Conservation (phyloP, 2,329 filamentous ascomycete genomes). For the Fusarium papillatum region DNA sequence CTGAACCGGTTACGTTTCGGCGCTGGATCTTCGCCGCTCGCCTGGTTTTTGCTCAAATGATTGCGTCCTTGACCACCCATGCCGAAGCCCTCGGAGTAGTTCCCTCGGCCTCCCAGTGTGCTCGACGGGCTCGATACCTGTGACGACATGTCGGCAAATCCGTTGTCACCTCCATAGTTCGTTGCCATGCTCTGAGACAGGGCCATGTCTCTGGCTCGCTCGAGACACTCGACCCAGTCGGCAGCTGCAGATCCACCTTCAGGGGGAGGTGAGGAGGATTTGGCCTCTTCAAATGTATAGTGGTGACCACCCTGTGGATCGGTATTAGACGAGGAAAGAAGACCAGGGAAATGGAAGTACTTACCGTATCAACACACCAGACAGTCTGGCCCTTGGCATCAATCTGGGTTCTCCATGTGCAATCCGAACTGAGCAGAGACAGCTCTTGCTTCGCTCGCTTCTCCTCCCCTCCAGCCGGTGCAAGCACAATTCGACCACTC, state of each 20-base stretch:
- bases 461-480: slow-evolving; percentile 92
- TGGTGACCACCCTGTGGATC: slow-evolving; percentile 83
- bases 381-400: slow-evolving; percentile 90
- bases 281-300: slow-evolving; percentile 94
- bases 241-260: slow-evolving; percentile 79
- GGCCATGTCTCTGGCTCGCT: slow-evolving; percentile 88
- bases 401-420: slow-evolving; percentile 82
- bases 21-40: slow-evolving; percentile 64
- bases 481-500: slow-evolving; percentile 89
- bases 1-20: slow-evolving; percentile 81
- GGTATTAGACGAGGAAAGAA: not conserved
- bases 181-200: slow-evolving; percentile 77
- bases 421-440: slow-evolving; percentile 82
- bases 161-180: slow-evolving; percentile 76
- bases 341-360: slow-evolving; percentile 52
- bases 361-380: slow-evolving; percentile 95
- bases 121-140: slow-evolving; percentile 82
- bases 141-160: slow-evolving; percentile 77
- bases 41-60: slow-evolving; percentile 72
- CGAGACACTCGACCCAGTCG: slow-evolving; percentile 93
- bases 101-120: slow-evolving; percentile 74
- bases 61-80: slow-evolving; percentile 66
- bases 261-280: slow-evolving; percentile 67
- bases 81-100: slow-evolving; percentile 64
- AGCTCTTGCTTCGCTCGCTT: slow-evolving; percentile 96